A percentile compares a stretch with the other conserved stretches of the same genome.
These are phyloP conservation scores for Beauveria varroae DNA, from an alignment of 2,329 filamentous ascomycete genomes.

Conservation along the genomic window DNA sequence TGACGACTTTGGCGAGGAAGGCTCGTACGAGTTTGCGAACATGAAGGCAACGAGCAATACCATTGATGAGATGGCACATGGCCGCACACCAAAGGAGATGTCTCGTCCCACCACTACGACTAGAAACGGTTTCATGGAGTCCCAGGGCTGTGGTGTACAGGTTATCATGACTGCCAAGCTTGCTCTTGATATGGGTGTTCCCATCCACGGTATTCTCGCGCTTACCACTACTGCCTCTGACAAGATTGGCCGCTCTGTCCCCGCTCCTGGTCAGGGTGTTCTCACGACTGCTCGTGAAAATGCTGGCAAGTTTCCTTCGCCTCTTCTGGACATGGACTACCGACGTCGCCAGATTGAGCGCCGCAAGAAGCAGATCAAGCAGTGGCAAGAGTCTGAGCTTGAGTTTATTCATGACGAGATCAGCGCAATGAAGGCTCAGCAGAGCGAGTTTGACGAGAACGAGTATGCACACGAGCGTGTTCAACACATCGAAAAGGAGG, in stretches of 20 bases:
- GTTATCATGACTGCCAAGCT: conserved; percentile 97
- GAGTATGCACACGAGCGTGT: conserved; percentile 83
- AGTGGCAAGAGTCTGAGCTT: conserved; percentile 92
- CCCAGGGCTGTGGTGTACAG: conserved; percentile 96
- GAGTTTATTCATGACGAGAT: conserved; percentile 91
- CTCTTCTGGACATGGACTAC: conserved; percentile 95
- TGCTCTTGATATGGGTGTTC: conserved; percentile 95
- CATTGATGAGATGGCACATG: conserved; percentile 91
- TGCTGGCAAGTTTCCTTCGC: conserved; percentile 85
- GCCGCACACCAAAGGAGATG: conserved; percentile 94
- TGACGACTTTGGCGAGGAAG: conserved; percentile 98
- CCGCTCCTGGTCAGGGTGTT: conserved; percentile 93
- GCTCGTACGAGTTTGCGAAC: conserved; percentile 98
- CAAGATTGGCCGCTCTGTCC: conserved; percentile 97
- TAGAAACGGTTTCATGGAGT: conserved; percentile 98
- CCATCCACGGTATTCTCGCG: conserved; percentile 90
- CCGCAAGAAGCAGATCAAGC: conserved; percentile 87
- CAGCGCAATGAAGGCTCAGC: conserved; percentile 79
- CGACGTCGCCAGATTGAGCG: conserved; percentile 90
- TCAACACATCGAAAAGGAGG: conserved; percentile 77
- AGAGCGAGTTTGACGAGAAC: conserved; percentile 65
- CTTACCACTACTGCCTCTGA: conserved; percentile 94
- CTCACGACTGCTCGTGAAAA: conserved; percentile 91
- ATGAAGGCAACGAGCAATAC: conserved; percentile 99
- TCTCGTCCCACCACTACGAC: conserved; percentile 95